phyloP scores from a whole-genome alignment of 1,284 basidiomycete genomes.

The Irpex sp. region DNA sequence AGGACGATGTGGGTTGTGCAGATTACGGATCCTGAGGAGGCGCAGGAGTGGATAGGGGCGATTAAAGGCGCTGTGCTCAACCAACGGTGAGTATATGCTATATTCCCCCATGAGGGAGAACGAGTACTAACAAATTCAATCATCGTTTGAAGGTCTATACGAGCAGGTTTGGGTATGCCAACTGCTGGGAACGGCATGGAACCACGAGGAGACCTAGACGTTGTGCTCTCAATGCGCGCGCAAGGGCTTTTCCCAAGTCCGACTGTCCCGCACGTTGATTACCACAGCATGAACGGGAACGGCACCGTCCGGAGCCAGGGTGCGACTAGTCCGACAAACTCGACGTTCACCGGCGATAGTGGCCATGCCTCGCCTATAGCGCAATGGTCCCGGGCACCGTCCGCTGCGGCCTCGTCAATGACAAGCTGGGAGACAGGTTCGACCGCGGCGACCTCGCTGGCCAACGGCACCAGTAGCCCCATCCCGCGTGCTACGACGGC shows the following conservation, averaged over 20 bases:
- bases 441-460: background rate
- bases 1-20: conserved; percentile 66
- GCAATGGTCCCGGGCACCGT: conserved; percentile 10
- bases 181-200: conserved; percentile 39
- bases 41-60: conserved; percentile 66
- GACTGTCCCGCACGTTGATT: background rate
- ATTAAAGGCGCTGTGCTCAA: conserved; percentile 67
- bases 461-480: background rate
- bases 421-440: background rate
- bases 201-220: conserved; percentile 72
- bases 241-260: conserved; percentile 34
- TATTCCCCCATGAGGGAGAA: background rate
- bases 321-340: conserved; percentile 10
- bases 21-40: conserved; percentile 50
- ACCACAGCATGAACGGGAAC: background rate
- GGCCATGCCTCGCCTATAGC: conserved; percentile 7
- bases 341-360: conserved; percentile 8
- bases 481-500: conserved; percentile 20
- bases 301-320: conserved; percentile 5
- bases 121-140: background rate
- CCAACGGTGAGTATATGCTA: conserved; percentile 63
- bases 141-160: conserved; percentile 66
- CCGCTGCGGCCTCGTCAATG: background rate
- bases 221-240: conserved; percentile 70
- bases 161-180: conserved; percentile 55